phyloP scores from a whole-genome alignment of 306 rosid species.

The Calophaca sinica region DNA sequence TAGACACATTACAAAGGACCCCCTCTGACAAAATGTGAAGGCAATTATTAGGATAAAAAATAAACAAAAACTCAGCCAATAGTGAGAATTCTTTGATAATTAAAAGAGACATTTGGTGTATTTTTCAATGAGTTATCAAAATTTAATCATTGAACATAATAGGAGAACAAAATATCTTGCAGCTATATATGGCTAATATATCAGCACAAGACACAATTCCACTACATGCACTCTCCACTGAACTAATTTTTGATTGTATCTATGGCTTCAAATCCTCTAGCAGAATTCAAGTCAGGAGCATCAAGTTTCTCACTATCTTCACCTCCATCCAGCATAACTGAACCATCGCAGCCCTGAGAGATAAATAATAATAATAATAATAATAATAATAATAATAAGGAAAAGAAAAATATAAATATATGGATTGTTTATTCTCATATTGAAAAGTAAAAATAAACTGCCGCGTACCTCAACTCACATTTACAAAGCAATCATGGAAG shows the following conservation, averaged over 20 bases:
- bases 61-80: background rate
- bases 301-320: slow-evolving; percentile 62
- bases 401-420: too few relatives aligned
- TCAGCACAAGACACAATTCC: slow-evolving; percentile 88
- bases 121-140: background rate
- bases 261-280: slow-evolving; percentile 73
- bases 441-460: too few relatives aligned
- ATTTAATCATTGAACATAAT: slow-evolving; percentile 49
- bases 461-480: too few relatives aligned
- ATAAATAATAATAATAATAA: too few relatives aligned
- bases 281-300: slow-evolving; percentile 64
- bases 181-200: slow-evolving; percentile 69
- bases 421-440: too few relatives aligned
- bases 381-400: too few relatives aligned
- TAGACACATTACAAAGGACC: too few relatives aligned
- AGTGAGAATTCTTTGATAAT: background rate
- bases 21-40: slow-evolving; percentile 59
- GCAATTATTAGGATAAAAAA: slow-evolving; percentile 24
- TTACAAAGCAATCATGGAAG: too few relatives aligned
- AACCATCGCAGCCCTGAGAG: slow-evolving; percentile 86
- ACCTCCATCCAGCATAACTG: slow-evolving; percentile 65
- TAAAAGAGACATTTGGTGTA: too few relatives aligned
- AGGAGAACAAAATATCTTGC: slow-evolving; percentile 77
- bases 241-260: slow-evolving; percentile 70
- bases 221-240: slow-evolving; percentile 72